phyloP scores from a whole-genome alignment of 1,139 yeast species.

The Kodamaea arcana region DNA sequence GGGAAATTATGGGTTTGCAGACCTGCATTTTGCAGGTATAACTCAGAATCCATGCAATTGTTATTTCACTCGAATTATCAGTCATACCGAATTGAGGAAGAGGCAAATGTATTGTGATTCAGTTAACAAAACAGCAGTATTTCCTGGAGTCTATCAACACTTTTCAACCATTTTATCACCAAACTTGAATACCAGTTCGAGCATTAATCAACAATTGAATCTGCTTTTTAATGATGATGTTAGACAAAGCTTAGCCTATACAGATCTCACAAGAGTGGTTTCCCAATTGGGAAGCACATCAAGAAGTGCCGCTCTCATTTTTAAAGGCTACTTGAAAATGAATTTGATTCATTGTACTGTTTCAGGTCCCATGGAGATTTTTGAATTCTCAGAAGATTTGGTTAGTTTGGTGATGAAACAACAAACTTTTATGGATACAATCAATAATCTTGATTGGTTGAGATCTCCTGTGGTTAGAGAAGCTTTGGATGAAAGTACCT shows the following conservation, averaged over 20 bases:
- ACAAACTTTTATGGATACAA: conserved; percentile 26
- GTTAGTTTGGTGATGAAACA: conserved; percentile 31
- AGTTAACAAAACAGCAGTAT: conserved; percentile 2
- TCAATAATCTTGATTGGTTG: conserved; percentile 30
- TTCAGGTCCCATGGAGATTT: conserved; percentile 7
- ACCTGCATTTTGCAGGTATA: conserved; percentile 2
- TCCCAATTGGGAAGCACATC: conserved; percentile 1
- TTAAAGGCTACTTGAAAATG: conserved; percentile 12
- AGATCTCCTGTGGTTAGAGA: conserved; percentile 18
- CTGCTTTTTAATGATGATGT: not conserved
- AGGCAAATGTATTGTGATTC: conserved; percentile 22
- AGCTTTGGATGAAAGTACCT: conserved; percentile 18
- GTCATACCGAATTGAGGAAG: conserved; percentile 18
- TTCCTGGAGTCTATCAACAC: conserved; percentile 8
- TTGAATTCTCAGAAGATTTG: conserved; percentile 24
- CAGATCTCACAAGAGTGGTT: conserved; percentile 1
- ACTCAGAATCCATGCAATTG: not conserved
- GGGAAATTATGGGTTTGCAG: conserved; percentile 19
- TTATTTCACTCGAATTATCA: not conserved
- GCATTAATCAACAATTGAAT: conserved; percentile 6
- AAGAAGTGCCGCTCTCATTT: not conserved
- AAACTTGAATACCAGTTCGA: conserved; percentile 4
- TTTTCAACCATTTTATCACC: not conserved
- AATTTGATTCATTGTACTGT: conserved; percentile 21
- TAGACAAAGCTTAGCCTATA: conserved; percentile 1